Evolutionary conservation across 768 basidiomycete genomes (phyloP).

Genomic region (Cystobasidium tubakii): DNA sequence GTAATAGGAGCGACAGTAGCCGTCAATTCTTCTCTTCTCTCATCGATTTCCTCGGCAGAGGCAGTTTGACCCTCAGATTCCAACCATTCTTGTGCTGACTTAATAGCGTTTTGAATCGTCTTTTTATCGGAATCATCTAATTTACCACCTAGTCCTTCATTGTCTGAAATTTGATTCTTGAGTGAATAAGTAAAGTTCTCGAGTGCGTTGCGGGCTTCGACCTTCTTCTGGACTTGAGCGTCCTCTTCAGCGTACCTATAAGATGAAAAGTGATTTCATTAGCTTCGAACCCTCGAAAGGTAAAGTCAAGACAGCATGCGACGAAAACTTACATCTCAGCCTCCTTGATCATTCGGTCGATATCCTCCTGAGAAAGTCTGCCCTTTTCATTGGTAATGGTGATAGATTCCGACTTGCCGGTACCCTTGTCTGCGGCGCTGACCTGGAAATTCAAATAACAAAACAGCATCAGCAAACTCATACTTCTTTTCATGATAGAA

Average conservation of each 20-base stretch:
- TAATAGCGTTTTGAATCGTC: constrained; percentile 69
- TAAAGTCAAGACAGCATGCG: too few species aligned
- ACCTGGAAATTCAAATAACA: constrained; percentile 49
- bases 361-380: constrained; percentile 62
- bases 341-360: constrained; percentile 90
- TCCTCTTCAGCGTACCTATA: constrained; percentile 79
- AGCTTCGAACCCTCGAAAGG: neutral
- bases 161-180: constrained; percentile 75
- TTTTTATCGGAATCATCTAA: constrained; percentile 73
- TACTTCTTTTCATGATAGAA: neutral
- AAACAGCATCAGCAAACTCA: neutral
- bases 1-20: constrained; percentile 75
- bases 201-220: constrained; percentile 58
- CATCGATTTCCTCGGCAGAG: constrained; percentile 79
- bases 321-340: constrained; percentile 73
- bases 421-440: constrained; percentile 85
- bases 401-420: constrained; percentile 55
- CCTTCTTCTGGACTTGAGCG: constrained; percentile 50
- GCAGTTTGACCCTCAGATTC: constrained; percentile 74
- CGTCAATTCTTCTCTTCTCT: constrained; percentile 57
- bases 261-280: constrained; percentile 49
- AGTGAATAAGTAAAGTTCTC: constrained; percentile 74
- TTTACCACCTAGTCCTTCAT: constrained; percentile 86
- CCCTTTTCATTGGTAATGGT: constrained; percentile 96
- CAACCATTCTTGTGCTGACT: constrained; percentile 86